Conservation (phyloP, 176 grass and related monocot genomes). For the Thinopyrum elongatum region DNA sequence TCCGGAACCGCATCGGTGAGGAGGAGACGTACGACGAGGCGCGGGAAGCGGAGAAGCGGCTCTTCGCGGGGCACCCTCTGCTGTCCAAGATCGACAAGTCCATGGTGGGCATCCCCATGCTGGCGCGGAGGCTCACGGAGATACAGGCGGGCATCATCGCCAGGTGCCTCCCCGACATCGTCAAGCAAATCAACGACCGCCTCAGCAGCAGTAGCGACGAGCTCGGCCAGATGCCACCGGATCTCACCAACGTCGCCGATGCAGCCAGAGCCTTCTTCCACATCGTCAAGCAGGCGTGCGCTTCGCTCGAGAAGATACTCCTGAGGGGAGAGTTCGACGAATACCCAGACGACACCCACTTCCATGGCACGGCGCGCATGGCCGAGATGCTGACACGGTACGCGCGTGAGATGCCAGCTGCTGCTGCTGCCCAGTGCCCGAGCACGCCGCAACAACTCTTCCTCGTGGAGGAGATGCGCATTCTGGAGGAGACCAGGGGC, state of each 20-base stretch:
- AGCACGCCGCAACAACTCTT: background rate
- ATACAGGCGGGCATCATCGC: slow-evolving; percentile 40
- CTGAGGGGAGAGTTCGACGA: too few relatives aligned
- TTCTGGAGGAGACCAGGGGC: slow-evolving; percentile 42
- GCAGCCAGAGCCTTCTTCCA: slow-evolving; percentile 2
- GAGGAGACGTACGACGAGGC: too few relatives aligned
- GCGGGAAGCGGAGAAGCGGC: too few relatives aligned
- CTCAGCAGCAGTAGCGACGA: slow-evolving; percentile 38
- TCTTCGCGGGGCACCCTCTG: too few relatives aligned
- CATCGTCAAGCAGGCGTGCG: slow-evolving; percentile 37
- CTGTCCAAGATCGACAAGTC: too few relatives aligned
- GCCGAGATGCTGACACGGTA: slow-evolving; percentile 4
- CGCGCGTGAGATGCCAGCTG: background rate
- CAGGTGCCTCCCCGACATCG: slow-evolving; percentile 46
- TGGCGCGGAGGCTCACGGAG: slow-evolving; percentile 40
- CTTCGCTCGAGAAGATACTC: too few relatives aligned
- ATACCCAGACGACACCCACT: slow-evolving; percentile 15
- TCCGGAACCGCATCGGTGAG: slow-evolving; percentile 63
- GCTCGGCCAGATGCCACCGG: slow-evolving; percentile 48
- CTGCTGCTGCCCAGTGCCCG: background rate
- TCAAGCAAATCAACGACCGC: slow-evolving; percentile 48
- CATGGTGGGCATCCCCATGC: slow-evolving; percentile 31
- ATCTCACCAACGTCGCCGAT: slow-evolving; percentile 31
- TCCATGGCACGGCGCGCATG: too few relatives aligned
- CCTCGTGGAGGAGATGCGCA: slow-evolving; percentile 45